These are phyloP conservation scores for Pythium oligandrum DNA, from an alignment of 352 stramenopile species.

Conservation along the genomic window DNA sequence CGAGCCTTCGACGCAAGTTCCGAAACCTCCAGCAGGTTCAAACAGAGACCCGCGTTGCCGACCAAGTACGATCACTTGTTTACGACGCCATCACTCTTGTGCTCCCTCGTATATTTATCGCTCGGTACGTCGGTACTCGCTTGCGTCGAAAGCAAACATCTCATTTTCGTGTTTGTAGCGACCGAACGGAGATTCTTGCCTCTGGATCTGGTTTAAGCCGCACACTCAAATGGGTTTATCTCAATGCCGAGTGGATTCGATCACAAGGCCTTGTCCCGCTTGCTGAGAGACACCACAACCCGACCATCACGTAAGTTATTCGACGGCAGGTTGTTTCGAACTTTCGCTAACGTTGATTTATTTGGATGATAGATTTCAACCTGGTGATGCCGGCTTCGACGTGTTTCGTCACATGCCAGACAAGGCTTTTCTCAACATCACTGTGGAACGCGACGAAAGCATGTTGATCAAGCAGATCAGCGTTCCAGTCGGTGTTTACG, in stretches of 20 bases:
- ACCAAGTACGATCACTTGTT: conserved; percentile 56
- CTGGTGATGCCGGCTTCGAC: conserved; percentile 64
- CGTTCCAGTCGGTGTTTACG: conserved; percentile 66
- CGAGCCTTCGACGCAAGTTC: conserved; percentile 67
- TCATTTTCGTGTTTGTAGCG: conserved; percentile 23
- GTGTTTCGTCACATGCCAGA: conserved; percentile 86
- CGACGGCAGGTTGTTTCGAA: background rate
- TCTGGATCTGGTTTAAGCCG: conserved; percentile 65
- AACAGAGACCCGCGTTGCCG: conserved; percentile 28
- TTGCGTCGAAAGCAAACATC: too few relatives aligned
- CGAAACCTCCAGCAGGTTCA: conserved; percentile 25
- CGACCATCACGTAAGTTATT: conserved; percentile 36
- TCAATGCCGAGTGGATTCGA: conserved; percentile 85
- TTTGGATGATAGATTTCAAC: conserved; percentile 33
- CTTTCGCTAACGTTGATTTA: conserved; percentile 1
- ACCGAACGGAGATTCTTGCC: conserved; percentile 61
- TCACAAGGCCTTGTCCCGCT: conserved; percentile 53
- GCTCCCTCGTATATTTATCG: conserved; percentile 66
- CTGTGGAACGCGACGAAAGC: conserved; percentile 50
- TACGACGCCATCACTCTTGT: conserved; percentile 76
- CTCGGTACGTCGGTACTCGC: conserved; percentile 28
- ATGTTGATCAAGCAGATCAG: conserved; percentile 47
- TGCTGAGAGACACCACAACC: conserved; percentile 15
- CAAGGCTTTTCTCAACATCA: conserved; percentile 66
- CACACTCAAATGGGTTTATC: conserved; percentile 83